Base-by-base conservation (phyloP, 176 grass and related monocot genomes). In the Musa itinerans region DNA sequence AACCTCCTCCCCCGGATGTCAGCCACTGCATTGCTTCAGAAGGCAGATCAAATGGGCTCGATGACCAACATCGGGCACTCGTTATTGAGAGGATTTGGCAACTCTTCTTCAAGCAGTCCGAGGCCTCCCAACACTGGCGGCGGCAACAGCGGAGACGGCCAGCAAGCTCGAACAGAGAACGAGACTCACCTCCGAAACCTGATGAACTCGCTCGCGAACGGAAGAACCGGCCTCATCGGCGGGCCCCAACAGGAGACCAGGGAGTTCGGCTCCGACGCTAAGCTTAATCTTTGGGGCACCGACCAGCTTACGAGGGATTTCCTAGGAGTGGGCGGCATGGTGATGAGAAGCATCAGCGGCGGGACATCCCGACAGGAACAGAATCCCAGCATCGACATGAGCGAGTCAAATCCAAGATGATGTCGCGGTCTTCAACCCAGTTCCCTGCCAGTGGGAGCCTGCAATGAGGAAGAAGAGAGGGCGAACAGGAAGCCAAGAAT, bases 1-100 rank as follows among this genome's bases (percentile, higher is more conserved):
- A 80, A 22, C 1, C 10, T 89, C 69, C 81, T 95, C 71, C 91
- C 96, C 25, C 96, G 91, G 76, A 99, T 99, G 91, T 99, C 96
- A 6, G 96, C 96, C 20, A 99, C 96, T 0, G 88, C 91, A 5
- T 72, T 99, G 65, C 96, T 99, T 1, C 96, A 99, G 76, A 95
- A 94, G 85, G 96, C 96, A 9, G 91, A 87, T 79, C 91, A 99
- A 81, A 95, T 99, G 89, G 96, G 96, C 23, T 83, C 95, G 25
- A 98, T 81, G 11, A 86, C 90, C 9, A 93, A 80, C 71, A 49
- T 85, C 27, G 88, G 86, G 15, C 71, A 75, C 0, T 85, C 86
- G 50, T 71, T 94, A 64, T 78, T 94, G 71, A 73, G 77, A 11
- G 90, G 88, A 27, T 94, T 85, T 64, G 68, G 72, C 4, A 64